phyloP scores from a whole-genome alignment of 169 alveolate genomes.

The Cryptosporidium canis region DNA sequence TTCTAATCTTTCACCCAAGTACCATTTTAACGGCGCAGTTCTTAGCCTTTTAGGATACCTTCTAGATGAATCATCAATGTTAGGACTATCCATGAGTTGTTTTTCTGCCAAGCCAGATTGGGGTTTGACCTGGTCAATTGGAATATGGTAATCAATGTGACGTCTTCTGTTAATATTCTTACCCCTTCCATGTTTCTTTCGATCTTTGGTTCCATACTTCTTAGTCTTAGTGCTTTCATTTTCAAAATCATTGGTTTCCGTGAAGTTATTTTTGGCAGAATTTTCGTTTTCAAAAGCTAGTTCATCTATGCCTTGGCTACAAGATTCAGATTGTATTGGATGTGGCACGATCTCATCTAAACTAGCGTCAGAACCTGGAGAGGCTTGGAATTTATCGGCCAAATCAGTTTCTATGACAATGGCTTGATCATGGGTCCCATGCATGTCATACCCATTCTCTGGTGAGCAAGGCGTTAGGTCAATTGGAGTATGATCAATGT shows the following conservation, averaged over 20 bases:
- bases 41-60: conserved; percentile 65
- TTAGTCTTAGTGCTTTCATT: not conserved
- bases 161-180: conserved; percentile 6
- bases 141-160: conserved; percentile 66
- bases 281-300: not conserved
- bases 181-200: not conserved
- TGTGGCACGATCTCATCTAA: conserved; percentile 41
- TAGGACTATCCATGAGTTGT: not conserved
- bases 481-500: not conserved
- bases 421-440: not conserved
- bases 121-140: conserved; percentile 69
- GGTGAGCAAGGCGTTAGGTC: not conserved
- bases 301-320: not conserved
- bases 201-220: not conserved
- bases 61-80: conserved; percentile 6
- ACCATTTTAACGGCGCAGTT: conserved; percentile 70
- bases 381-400: not conserved
- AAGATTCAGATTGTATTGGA: not conserved
- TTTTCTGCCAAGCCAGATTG: not conserved
- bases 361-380: conserved; percentile 5
- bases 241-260: not conserved
- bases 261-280: not conserved
- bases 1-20: conserved; percentile 67
- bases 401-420: not conserved
- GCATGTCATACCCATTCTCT: not conserved